Percentiles rank a stretch among this genome's conserved stretches.
Conservation (phyloP, 768 basidiomycete genomes). For the Leccinellum rugosiceps region DNA sequence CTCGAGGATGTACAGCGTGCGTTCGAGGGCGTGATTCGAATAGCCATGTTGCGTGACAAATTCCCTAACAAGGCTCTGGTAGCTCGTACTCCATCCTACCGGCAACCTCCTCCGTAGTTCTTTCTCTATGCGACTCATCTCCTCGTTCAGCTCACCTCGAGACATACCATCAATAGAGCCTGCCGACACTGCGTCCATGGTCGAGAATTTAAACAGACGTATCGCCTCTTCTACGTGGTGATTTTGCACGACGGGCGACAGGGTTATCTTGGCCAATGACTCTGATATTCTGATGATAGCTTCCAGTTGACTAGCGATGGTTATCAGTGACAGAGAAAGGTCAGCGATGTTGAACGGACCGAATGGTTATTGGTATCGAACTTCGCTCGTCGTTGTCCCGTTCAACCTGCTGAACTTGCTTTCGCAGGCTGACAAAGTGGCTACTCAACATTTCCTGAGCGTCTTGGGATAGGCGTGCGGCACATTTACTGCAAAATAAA, state of each 20-base stretch:
- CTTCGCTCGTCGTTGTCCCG: constrained; percentile 96
- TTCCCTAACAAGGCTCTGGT: constrained; percentile 88
- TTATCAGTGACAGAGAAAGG: constrained; percentile 1
- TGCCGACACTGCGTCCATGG: constrained; percentile 97
- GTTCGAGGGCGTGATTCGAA: constrained; percentile 85
- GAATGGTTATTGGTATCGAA: constrained; percentile 97
- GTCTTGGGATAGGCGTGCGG: constrained; percentile 88
- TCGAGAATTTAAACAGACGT: constrained; percentile 96
- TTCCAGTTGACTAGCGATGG: constrained; percentile 74
- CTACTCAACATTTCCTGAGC: constrained; percentile 96
- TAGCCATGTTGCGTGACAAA: constrained; percentile 93
- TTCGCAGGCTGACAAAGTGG: constrained; percentile 89
- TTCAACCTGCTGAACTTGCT: constrained; percentile 94
- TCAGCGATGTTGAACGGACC: constrained; percentile 48
- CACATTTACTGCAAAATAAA: constrained; percentile 72
- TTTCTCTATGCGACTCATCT: constrained; percentile 86
- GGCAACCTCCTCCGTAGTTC: constrained; percentile 81
- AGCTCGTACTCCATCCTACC: constrained; percentile 96
- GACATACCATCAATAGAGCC: constrained; percentile 92
- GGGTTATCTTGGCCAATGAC: constrained; percentile 89
- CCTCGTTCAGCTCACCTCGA: constrained; percentile 88
- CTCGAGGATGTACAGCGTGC: constrained; percentile 88
- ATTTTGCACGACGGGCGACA: constrained; percentile 80
- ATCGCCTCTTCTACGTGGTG: constrained; percentile 98
- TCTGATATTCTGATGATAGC: constrained; percentile 99